Percentiles rank a stretch among this genome's conserved stretches.
phyloP scores from a whole-genome alignment of 129 eudicot genomes.

The Lactuca sativa region DNA sequence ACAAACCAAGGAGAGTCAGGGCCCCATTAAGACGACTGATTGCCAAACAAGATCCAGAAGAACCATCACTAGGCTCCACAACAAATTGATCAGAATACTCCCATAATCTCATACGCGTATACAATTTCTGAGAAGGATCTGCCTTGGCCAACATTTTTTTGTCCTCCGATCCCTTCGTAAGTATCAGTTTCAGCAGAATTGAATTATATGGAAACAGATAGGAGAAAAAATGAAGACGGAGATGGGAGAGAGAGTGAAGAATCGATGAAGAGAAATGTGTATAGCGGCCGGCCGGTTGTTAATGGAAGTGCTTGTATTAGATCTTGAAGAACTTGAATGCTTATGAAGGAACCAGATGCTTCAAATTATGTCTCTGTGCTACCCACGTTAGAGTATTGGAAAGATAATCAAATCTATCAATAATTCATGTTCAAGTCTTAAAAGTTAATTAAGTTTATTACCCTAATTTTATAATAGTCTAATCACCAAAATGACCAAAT shows the following conservation, averaged over 20 bases:
- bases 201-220: not conserved
- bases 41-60: constrained; percentile 60
- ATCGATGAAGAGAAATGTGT: constrained; percentile 1
- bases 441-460: too few relatives aligned
- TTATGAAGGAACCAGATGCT: not conserved
- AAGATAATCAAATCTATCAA: not conserved
- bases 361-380: not conserved
- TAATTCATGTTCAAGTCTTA: not conserved
- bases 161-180: not conserved
- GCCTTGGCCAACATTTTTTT: constrained; percentile 56
- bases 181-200: constrained; percentile 2
- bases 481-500: too few relatives aligned
- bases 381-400: not conserved
- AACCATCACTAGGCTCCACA: constrained; percentile 83
- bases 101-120: constrained; percentile 81
- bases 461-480: too few relatives aligned
- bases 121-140: constrained; percentile 67
- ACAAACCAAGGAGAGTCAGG: constrained; percentile 57
- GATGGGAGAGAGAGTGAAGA: constrained; percentile 18
- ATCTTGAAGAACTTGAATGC: constrained; percentile 10
- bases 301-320: not conserved
- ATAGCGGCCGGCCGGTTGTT: constrained; percentile 20
- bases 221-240: constrained; percentile 4
- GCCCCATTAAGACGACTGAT: constrained; percentile 77
- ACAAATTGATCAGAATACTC: constrained; percentile 76